These are phyloP conservation scores for Phaeosphaeria sp. DNA, from an alignment of 2,329 filamentous ascomycete genomes.

Conservation along the genomic window DNA sequence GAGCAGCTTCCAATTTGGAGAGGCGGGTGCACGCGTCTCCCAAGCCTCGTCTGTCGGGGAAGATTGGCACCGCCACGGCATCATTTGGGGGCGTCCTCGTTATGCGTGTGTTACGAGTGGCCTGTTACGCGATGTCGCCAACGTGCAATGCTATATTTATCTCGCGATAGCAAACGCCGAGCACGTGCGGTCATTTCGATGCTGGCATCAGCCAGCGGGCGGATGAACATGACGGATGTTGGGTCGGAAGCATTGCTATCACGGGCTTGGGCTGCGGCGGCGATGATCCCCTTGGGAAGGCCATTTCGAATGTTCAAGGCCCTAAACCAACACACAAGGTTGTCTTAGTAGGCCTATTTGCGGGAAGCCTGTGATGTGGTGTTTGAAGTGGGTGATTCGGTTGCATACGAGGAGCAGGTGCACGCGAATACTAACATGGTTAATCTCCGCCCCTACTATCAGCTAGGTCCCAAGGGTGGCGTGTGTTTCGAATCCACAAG, in stretches of 20 bases:
- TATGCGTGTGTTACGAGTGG: conserved; percentile 9
- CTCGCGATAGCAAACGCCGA: conserved; percentile 21
- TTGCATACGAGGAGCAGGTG: conserved; percentile 7
- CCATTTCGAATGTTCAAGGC: conserved; percentile 18
- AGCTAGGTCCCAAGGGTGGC: background rate
- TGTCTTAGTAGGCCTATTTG: conserved; percentile 10
- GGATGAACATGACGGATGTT: conserved; percentile 4
- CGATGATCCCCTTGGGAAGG: conserved; percentile 24
- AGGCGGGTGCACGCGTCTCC: conserved; percentile 31
- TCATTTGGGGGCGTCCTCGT: conserved; percentile 2
- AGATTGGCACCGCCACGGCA: conserved; percentile 30
- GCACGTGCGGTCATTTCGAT: conserved; percentile 20
- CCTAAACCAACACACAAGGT: conserved; percentile 8
- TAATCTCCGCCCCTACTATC: conserved; percentile 6
- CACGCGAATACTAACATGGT: conserved; percentile 4
- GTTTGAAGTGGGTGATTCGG: conserved; percentile 13
- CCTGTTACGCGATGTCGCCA: conserved; percentile 22
- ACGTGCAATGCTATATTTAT: conserved; percentile 19
- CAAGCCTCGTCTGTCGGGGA: conserved; percentile 29
- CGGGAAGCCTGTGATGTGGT: conserved; percentile 4
- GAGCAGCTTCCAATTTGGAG: conserved; percentile 22
- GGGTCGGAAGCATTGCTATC: conserved; percentile 22
- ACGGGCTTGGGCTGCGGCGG: conserved; percentile 18
- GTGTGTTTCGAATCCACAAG: background rate
- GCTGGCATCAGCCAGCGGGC: conserved; percentile 5